A percentile compares a stretch with the other conserved stretches of the same genome.
These are phyloP conservation scores for Megacollybia platyphylla DNA, from an alignment of 1,284 basidiomycete genomes.

Conservation along the genomic window DNA sequence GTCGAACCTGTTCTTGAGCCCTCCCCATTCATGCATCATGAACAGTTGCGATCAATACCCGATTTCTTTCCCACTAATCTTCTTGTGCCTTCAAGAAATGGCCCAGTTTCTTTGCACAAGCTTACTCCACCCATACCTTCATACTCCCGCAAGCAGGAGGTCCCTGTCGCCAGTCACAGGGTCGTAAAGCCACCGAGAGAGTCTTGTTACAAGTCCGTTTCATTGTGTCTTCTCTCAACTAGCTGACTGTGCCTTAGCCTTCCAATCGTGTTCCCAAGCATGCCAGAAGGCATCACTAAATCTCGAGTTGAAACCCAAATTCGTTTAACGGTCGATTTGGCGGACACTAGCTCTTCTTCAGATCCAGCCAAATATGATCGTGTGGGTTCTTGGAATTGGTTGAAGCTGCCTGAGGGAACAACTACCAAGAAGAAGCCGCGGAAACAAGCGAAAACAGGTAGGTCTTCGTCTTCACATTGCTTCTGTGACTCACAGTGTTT, in stretches of 20 bases:
- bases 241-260: conserved; percentile 28
- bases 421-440: conserved; percentile 74
- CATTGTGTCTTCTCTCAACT: conserved; percentile 5
- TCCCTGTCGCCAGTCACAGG: conserved; percentile 31
- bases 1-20: conserved; percentile 7
- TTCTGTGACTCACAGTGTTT: conserved; percentile 12
- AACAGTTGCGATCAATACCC: conserved; percentile 7
- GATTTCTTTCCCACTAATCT: conserved; percentile 17
- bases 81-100: conserved; percentile 19
- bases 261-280: conserved; percentile 70
- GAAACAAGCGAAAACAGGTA: conserved; percentile 80
- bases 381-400: conserved; percentile 76
- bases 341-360: conserved; percentile 48
- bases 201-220: conserved; percentile 57
- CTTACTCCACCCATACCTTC: conserved; percentile 47
- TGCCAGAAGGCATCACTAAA: conserved; percentile 80
- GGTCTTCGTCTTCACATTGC: conserved; percentile 10
- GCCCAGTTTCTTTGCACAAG: conserved; percentile 28
- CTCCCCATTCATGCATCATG: conserved; percentile 5
- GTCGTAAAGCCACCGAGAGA: conserved; percentile 61
- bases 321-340: conserved; percentile 67
- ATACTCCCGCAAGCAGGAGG: conserved; percentile 39
- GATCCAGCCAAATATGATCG: conserved; percentile 56
- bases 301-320: conserved; percentile 91
- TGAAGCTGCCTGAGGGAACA: conserved; percentile 66